These are phyloP conservation scores for Myxozyma lipomycoides DNA, from an alignment of 805 yeast species.

Conservation along the genomic window DNA sequence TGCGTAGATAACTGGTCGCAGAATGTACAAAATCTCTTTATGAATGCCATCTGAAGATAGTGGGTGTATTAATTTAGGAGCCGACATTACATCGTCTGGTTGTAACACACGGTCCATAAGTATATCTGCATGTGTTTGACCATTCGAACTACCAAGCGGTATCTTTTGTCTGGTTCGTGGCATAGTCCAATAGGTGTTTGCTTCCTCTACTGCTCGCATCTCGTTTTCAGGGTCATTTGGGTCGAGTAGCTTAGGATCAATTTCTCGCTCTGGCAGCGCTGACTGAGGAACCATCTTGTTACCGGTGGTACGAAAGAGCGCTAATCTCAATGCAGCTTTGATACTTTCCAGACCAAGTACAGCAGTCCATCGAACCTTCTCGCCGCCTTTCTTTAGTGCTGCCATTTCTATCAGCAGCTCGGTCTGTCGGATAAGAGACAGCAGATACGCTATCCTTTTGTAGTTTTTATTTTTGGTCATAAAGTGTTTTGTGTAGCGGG, in stretches of 20 bases:
- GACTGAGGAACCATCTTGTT: slow-evolving; percentile 35
- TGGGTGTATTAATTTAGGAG: slow-evolving; percentile 34
- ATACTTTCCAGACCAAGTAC: slow-evolving; percentile 29
- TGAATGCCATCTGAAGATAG: slow-evolving; percentile 26
- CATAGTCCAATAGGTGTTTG: slow-evolving; percentile 18
- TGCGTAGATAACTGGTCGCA: slow-evolving; percentile 42
- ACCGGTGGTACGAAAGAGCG: slow-evolving; percentile 29
- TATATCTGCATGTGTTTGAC: slow-evolving; percentile 27
- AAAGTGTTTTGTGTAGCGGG: slow-evolving; percentile 34
- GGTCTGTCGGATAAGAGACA: slow-evolving; percentile 35
- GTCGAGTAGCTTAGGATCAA: slow-evolving; percentile 36
- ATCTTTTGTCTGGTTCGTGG: slow-evolving; percentile 30
- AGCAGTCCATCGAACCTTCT: slow-evolving; percentile 33
- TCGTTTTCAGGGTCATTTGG: slow-evolving; percentile 8
- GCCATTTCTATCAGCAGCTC: slow-evolving; percentile 41
- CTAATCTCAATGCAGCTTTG: slow-evolving; percentile 35
- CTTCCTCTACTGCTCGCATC: slow-evolving; percentile 1
- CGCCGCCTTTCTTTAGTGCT: slow-evolving; percentile 33
- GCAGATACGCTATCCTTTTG: slow-evolving; percentile 32
- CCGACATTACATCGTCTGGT: slow-evolving; percentile 37
- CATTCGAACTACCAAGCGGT: slow-evolving; percentile 10
- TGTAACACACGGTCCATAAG: slow-evolving; percentile 32
- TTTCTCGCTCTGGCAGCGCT: slow-evolving; percentile 37
- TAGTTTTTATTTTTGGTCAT: slow-evolving; percentile 28
- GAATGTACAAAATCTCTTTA: slow-evolving; percentile 38